Evolutionary conservation across 257 asterid species (phyloP), one percentile per base, ranked within the genome.

Genomic region (Nicotiana noctiflora): DNA sequence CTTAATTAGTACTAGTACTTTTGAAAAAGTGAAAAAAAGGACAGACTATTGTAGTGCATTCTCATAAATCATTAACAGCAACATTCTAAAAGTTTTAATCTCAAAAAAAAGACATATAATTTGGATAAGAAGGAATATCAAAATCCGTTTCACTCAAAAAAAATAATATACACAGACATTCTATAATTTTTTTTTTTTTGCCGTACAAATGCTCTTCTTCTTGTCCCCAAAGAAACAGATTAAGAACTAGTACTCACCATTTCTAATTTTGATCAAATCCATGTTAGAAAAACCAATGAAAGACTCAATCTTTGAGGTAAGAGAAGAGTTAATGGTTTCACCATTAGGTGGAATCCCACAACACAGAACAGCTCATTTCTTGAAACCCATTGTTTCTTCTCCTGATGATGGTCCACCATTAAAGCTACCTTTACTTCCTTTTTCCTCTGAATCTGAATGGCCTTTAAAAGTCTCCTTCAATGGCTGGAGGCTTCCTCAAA

Each of bases 241-340:
- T 13, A 40, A 8, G 6, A 11, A 51, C 18, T 51, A 51, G 55
- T 51, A n/a, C 57, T 19, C 37, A 44, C 11, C 34, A 61, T 21
- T 78, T 60, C 18, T 0, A 40, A 40, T 79, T 44, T 56, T 79
- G 25, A 62, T 46, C 11, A 49, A 19, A 60, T 12, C 21, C 9
- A 51, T 21, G 62, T 49, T 46, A 56, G 81, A 23, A n/a, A 61
- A 61, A 29, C 3, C 65, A 25, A 25, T 62, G 37, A 52, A 67
- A 46, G 81, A 81, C 49, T 31, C 40, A 27, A 62, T 75, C n/a
- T 19, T 86, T 29, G 85, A 77, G 17, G 84, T 74, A 46, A 83
- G 87, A 40, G 60, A 87, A 59, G 90, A 80, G 85, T 9, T 82
- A 5, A 83, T 85, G 90, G 83, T 81, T 21, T 84, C 91, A 32